phyloP scores from a whole-genome alignment of 1,284 basidiomycete species.

The Malassezia obtusa region DNA sequence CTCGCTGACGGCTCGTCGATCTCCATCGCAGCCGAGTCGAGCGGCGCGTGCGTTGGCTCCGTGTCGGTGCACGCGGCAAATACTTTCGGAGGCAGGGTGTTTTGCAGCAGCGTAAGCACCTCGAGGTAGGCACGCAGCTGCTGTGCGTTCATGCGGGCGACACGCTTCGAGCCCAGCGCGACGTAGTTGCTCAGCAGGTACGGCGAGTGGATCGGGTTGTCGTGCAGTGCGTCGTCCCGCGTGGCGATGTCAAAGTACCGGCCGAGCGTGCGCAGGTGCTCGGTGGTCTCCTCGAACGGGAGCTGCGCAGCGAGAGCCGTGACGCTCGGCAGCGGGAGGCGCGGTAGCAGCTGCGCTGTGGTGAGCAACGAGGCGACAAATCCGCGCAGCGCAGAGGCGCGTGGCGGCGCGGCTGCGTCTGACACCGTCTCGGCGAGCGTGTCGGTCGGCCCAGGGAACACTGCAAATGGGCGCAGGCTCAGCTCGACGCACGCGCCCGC shows the following conservation, averaged over 20 bases:
- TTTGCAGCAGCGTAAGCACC: slow-evolving; percentile 31
- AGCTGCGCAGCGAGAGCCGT: slow-evolving; percentile 26
- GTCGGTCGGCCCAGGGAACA: slow-evolving; percentile 10
- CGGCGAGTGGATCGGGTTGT: slow-evolving; percentile 18
- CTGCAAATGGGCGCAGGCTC: slow-evolving; percentile 17
- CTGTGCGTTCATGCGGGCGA: slow-evolving; percentile 20
- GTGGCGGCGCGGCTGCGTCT: background rate
- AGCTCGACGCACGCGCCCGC: slow-evolving; percentile 17
- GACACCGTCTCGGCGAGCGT: slow-evolving; percentile 2
- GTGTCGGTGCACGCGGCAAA: background rate
- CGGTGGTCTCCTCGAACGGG: slow-evolving; percentile 26
- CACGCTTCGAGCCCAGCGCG: slow-evolving; percentile 24
- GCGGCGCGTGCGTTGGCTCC: background rate
- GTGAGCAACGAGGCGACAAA: background rate
- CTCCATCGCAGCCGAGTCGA: background rate
- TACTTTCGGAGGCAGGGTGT: slow-evolving; percentile 16
- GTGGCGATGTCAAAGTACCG: slow-evolving; percentile 10
- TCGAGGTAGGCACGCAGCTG: slow-evolving; percentile 25
- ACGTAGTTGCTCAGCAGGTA: slow-evolving; percentile 32
- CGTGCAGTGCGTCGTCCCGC: background rate
- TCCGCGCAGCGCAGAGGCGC: background rate
- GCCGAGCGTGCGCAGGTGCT: slow-evolving; percentile 15
- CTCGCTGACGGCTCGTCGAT: too few species aligned
- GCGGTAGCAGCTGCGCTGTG: slow-evolving; percentile 1
- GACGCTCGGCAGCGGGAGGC: slow-evolving; percentile 21